Conservation (phyloP, 2,329 filamentous ascomycete species). For the Pyricularia sp. region DNA sequence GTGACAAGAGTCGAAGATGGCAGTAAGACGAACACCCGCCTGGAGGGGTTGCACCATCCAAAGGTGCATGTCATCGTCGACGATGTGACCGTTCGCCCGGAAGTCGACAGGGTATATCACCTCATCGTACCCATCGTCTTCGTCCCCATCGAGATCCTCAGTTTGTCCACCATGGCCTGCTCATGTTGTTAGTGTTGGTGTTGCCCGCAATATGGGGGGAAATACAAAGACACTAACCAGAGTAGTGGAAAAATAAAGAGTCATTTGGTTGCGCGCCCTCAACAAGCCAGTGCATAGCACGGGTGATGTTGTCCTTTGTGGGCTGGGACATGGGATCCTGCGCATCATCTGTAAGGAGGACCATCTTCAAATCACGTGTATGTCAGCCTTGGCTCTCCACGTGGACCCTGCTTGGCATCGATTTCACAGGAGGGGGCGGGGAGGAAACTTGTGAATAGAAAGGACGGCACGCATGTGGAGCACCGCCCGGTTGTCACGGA, state of each 20-base stretch:
- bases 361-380: conserved; percentile 33
- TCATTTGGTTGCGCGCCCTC: conserved; percentile 60
- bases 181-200: background rate
- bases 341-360: conserved; percentile 65
- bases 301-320: conserved; percentile 62
- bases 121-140: conserved; percentile 66
- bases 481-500: background rate
- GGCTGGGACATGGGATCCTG: conserved; percentile 55
- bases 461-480: background rate
- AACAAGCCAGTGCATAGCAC: conserved; percentile 66
- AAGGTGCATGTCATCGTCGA: conserved; percentile 67
- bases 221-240: conserved; percentile 30
- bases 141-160: conserved; percentile 59
- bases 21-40: conserved; percentile 72
- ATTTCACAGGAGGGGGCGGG: background rate
- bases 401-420: background rate
- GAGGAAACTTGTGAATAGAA: background rate
- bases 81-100: conserved; percentile 54
- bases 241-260: conserved; percentile 66
- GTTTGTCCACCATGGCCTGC: conserved; percentile 64
- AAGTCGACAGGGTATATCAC: conserved; percentile 71
- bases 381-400: background rate
- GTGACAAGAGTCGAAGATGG: conserved; percentile 73
- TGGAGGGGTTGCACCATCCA: conserved; percentile 65
- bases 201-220: no score